Conservation (phyloP, 768 basidiomycete species). For the Termitomyces sp. region DNA sequence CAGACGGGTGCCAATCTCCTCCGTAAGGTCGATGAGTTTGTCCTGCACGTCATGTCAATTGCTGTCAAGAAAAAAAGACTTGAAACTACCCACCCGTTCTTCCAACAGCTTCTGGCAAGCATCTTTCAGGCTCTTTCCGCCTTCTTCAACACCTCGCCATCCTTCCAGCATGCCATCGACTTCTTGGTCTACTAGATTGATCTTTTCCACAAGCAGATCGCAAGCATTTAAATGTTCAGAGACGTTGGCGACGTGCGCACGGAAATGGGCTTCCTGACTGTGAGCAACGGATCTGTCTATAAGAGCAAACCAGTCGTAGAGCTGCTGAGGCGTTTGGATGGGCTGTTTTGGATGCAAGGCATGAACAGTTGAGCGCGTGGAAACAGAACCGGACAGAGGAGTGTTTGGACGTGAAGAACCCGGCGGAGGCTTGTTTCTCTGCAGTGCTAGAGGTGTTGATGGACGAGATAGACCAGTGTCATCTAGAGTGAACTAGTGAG, state of each 20-base stretch:
- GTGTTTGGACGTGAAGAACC: slow-evolving; percentile 39
- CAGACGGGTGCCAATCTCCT: slow-evolving; percentile 76
- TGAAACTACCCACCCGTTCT: slow-evolving; percentile 64
- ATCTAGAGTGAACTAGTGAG: slow-evolving; percentile 26
- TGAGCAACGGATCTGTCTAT: slow-evolving; percentile 90
- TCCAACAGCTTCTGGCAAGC: slow-evolving; percentile 88
- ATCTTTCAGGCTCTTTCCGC: slow-evolving; percentile 86
- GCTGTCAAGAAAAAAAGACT: not conserved
- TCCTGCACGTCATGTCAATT: slow-evolving; percentile 45
- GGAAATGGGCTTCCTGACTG: slow-evolving; percentile 91
- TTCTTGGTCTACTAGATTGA: slow-evolving; percentile 70
- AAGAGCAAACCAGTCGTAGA: slow-evolving; percentile 93
- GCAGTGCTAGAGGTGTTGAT: slow-evolving; percentile 35
- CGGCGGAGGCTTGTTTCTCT: slow-evolving; percentile 27
- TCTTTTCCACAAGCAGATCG: slow-evolving; percentile 64
- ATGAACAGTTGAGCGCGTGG: slow-evolving; percentile 28
- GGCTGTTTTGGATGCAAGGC: slow-evolving; percentile 72
- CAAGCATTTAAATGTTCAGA: slow-evolving; percentile 75
- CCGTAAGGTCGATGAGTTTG: slow-evolving; percentile 68
- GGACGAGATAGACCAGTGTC: slow-evolving; percentile 26
- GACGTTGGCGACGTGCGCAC: slow-evolving; percentile 77
- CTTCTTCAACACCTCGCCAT: slow-evolving; percentile 87
- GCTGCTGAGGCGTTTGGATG: slow-evolving; percentile 89
- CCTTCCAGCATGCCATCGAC: slow-evolving; percentile 80
- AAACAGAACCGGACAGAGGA: slow-evolving; percentile 21